Evolutionary conservation across 805 yeast species (phyloP), one percentile per base, ranked within the genome.

Genomic region (Tetrapisispora pingtungensis): DNA sequence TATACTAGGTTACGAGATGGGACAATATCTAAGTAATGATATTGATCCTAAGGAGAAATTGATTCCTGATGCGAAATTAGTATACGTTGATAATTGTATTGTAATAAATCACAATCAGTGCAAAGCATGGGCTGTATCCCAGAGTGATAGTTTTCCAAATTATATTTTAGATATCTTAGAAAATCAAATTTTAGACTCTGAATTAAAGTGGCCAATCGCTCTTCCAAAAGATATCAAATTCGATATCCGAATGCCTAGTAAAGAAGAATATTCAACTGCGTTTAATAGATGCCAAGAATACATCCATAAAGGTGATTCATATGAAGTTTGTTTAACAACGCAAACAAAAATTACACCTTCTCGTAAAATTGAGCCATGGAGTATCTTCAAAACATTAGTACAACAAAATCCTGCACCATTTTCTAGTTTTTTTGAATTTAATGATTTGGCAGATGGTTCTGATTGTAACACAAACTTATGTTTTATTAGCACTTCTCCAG

Each of bases 401-500:
- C 55, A 64, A 13, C 74, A 72, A 45, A 93, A 94, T 57, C 97
- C 98, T 3, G 85, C 97, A 0, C 98, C 99, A 1, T 90, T 84
- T 59, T 80, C 96, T 3, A 80, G 93, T 44, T 93, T 67, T 58
- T 69, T 93, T 69, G 72, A 78, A 41, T 84, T 90, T 54, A 46
- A 53, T 37, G 66, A 62, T 45, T 40, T 59, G 10, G 17, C 53
- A 3, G 45, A 45, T 24, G 26, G 13, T 26, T 72, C 68, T 2
- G 83, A 80, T 48, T 81, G 80, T 48, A 74, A 75, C 24, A 52
- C 61, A 26, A 46, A 64, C 5, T 41, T 62, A 7, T 69, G 72
- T 12, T 65, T 93, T 28, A 70, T 90, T 2, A 86, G 96, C 2
- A 82, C 96, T 0, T 90, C 97, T 0, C 99, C 99, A 0, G 99